Base-by-base conservation (phyloP, 179 eudicot genomes). In the Silene noctiflora region DNA sequence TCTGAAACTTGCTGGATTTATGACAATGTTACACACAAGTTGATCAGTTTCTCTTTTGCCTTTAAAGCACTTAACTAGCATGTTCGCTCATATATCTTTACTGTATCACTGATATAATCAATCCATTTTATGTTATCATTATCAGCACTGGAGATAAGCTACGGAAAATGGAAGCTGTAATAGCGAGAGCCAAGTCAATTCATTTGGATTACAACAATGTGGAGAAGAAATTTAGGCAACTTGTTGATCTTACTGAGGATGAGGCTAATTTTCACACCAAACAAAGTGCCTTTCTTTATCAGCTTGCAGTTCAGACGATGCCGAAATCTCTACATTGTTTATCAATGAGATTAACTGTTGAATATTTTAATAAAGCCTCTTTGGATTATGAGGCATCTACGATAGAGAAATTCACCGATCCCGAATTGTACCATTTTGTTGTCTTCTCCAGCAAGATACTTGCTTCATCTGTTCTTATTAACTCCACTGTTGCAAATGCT, bases 271-370 rank as follows among this genome's bases (percentile, higher is more conserved):
- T 94, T 81, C 98, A 94, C 78, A 89, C 86, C 83, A 94, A 88
- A 87, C 98, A 94, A 80, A 94, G 98, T 88, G 85, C 96, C 78
- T 94, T 92, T 81, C 92, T 94, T 69, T 90, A 90, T 78, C 91
- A 92, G 85, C 97, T 94, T 79, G 91, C 94, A 10, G 96, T 90
- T 60, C 97, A 90, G 81, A 94, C 98, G 67, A 86, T 89, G 87
- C 97, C 98, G 69, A 94, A 94, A 79, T 90, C 96, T 79, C 88
- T 90, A 71, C 98, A 94, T 79, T 94, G 98, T 85, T 80, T 94
- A 25, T 85, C 93, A 25, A 92, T 94, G 98, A 85, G 98, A 83
- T 81, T 94, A 68, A 92, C 98, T 44, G 91, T 92, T 29, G 97
- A 90, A 78, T 87, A 88, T 81, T 94, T 94, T 77, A 89, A 80